Evolutionary conservation across 2,329 filamentous ascomycete species (phyloP), one percentile per base, ranked within the genome.

Genomic region (Pseudogymnoascus sp.): DNA sequence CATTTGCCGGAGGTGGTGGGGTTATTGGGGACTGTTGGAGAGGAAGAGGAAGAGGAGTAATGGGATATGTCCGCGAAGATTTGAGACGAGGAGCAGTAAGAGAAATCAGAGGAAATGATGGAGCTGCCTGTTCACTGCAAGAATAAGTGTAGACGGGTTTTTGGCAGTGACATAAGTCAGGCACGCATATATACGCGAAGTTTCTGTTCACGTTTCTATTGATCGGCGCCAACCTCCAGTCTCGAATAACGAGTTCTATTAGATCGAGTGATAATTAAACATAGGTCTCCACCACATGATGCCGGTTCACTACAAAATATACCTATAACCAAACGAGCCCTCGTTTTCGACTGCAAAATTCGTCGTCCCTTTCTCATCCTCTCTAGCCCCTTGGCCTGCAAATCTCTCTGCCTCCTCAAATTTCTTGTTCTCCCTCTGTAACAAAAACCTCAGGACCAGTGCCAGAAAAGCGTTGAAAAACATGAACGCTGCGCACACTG

Each of bases 401-500:
- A 2, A 2, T 18, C 25, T 4, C 30, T 54, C 43, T 18, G 77
- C 77, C 63, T 71, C 69, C 58, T 84, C 85, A 2, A 88, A 71
- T 65, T 80, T 80, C 68, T 72, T 76, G 64, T 89, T 89, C 73
- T 88, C 81, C 71, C 77, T 79, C 12, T 76, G 76, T 16, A 88
- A 74, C 22, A 87, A 71, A 6, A 75, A 73, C 5, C 85, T 77
- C 39, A 87, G 69, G 1, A 73, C 60, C 0, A 85, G 65, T 0
- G 83, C 83, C 5, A 88, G 69, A 0, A 79, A 62, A 0, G 77
- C 81, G 0, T 84, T 85, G 43, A 88, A 74, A 6, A 87, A 70
- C 72, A 85, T 87, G 41, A 88, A 82, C 0, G 76, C 79, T 0
- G 85, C 80, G 64, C 85, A 87, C 2, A 86, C 79, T 61, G 76